Evolutionary conservation across 495 filamentous ascomycete genomes (phyloP).

Genomic region (Penicillium silybi): DNA sequence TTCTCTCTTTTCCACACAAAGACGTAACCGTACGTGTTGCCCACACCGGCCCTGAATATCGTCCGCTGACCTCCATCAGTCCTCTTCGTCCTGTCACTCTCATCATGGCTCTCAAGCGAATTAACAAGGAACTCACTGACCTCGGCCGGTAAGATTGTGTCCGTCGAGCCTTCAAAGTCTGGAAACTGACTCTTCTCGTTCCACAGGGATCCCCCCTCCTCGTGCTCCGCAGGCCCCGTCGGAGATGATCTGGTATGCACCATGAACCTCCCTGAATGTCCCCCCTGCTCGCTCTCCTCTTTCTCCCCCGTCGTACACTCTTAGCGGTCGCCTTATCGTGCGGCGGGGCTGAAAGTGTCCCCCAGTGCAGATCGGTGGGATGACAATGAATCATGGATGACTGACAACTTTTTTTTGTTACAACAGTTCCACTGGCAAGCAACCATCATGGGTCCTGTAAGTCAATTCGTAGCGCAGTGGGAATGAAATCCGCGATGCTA

Average conservation of each 20-base stretch:
- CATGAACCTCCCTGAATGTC: slow-evolving; percentile 41
- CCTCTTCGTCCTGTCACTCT: slow-evolving; percentile 14
- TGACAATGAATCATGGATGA: slow-evolving; percentile 7
- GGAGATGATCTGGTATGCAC: slow-evolving; percentile 93
- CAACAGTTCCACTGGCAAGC: slow-evolving; percentile 98
- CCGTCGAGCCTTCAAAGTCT: neutral
- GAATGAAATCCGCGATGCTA: slow-evolving; percentile 6
- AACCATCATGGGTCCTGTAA: slow-evolving; percentile 99
- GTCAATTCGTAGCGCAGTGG: slow-evolving; percentile 31
- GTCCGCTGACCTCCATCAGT: neutral
- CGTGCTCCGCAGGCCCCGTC: slow-evolving; percentile 93
- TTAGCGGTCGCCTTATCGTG: slow-evolving; percentile 16
- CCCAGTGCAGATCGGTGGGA: slow-evolving; percentile 2
- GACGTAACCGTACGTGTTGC: slow-evolving; percentile 29
- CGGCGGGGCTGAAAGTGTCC: slow-evolving; percentile 20
- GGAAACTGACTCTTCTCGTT: slow-evolving; percentile 9
- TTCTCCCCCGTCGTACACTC: slow-evolving; percentile 3
- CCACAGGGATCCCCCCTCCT: slow-evolving; percentile 90
- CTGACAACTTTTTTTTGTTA: slow-evolving; percentile 18
- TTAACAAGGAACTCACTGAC: slow-evolving; percentile 99
- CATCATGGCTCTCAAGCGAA: slow-evolving; percentile 96
- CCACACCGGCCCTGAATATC: neutral
- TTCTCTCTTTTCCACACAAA: slow-evolving; percentile 30
- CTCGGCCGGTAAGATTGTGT: slow-evolving; percentile 80
- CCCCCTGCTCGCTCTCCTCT: neutral